Evolutionary conservation across 257 asterid genomes (phyloP), one percentile per base, ranked within the genome.

Genomic region (Sherardia arvensis): DNA sequence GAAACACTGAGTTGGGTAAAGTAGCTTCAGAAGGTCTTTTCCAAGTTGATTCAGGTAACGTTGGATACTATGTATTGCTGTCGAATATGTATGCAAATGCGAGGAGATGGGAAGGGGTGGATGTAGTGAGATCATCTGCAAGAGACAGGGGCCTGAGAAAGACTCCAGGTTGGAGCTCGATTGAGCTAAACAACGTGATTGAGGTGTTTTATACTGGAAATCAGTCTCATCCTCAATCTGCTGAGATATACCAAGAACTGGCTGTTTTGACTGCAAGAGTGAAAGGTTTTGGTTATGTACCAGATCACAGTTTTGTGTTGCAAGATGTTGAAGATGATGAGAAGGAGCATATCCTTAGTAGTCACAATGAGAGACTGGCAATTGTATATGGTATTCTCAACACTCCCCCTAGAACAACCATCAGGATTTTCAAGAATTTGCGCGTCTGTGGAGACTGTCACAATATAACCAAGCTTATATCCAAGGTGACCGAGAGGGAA

Each of bases 251-350:
- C 38, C 67, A 65, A 65, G 92, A 90, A 65, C 69, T 87, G 67
- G 85, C 59, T 1, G 9, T 36, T 5, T 32, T 72, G 59, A 80
- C 80, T 70, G 82, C 74, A 64, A 83, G 81, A 77, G 66, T 81
- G 62, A 86, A 84, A 78, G 36, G 76, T 55, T 76, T 86, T 11
- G 97, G 97, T 59, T 84, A 89, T 71, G 71, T 66, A 36, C 95
- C 97, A 7, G 94, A 90, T 66, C 66, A 65, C 63, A 85, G 88
- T 65, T 87, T 83, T 56, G 97, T 87, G 22, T 71, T 87, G 67
- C 95, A 85, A 67, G 94, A 85, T 72, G 95, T 87, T 32, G 94
- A 83, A 76, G 95, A 90, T 69, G 95, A 90, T 28, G 97, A 87
- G 87, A 87, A 87, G 73, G 94, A 87, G 66, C 71, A 66, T 33